These are phyloP conservation scores for Exutisphaerella laricina DNA, from an alignment of 2,329 filamentous ascomycete genomes.

Conservation along the genomic window DNA sequence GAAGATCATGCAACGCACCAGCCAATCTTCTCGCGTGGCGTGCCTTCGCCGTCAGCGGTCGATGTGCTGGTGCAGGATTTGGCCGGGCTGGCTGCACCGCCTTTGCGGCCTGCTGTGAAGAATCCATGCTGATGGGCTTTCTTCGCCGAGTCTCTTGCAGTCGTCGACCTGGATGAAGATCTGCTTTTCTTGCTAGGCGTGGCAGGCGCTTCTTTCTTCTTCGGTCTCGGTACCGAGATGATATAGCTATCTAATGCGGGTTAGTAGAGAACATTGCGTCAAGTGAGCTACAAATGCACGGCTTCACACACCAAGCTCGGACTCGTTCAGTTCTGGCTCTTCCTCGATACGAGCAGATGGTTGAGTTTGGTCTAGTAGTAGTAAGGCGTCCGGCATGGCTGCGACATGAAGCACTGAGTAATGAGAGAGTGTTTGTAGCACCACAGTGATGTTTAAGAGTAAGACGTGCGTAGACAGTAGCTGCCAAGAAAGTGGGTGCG, in stretches of 20 bases:
- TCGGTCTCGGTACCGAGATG: slow-evolving; percentile 5
- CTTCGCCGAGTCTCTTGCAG: neutral
- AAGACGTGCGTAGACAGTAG: no score
- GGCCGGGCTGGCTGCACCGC: neutral
- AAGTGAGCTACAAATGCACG: neutral
- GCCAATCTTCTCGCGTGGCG: slow-evolving; percentile 1
- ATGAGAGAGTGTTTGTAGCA: no score
- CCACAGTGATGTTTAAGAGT: neutral
- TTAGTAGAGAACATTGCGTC: no score
- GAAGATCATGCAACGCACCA: neutral
- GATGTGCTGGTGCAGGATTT: neutral
- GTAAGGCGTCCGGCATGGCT: neutral
- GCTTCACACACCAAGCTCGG: slow-evolving; percentile 1
- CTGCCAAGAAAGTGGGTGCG: neutral
- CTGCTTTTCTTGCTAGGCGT: neutral
- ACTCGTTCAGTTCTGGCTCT: slow-evolving; percentile 5
- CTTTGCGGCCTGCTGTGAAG: neutral
- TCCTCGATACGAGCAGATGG: neutral
- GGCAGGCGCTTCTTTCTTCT: neutral
- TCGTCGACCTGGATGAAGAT: neutral
- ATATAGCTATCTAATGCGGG: slow-evolving; percentile 3
- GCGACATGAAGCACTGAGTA: neutral
- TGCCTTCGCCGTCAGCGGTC: neutral
- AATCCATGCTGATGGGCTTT: neutral
- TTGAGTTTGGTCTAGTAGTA: neutral